Evolutionary conservation across 202 grass and related monocot species (phyloP).

Genomic region (Brachypodium distachyon): DNA sequence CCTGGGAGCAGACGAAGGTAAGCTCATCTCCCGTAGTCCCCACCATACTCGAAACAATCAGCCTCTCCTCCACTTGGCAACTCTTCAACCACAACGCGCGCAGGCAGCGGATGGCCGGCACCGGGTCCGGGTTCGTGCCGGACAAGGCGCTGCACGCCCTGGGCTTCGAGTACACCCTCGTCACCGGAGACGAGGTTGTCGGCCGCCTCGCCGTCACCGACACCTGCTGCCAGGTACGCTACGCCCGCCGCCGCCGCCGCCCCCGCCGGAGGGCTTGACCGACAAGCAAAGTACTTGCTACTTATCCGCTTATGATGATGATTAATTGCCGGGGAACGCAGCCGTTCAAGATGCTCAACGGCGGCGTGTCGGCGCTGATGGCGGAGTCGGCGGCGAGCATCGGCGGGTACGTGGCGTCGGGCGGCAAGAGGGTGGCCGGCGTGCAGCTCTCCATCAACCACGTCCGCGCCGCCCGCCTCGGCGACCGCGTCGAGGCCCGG

Average conservation of each 20-base stretch:
- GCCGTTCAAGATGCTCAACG: conserved; percentile 70
- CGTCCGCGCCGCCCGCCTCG: conserved; percentile 53
- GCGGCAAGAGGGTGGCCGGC: conserved; percentile 43
- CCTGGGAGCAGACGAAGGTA: background rate
- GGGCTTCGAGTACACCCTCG: conserved; percentile 53
- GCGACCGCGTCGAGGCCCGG: conserved; percentile 46
- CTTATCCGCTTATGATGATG: too few species aligned
- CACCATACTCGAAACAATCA: too few species aligned
- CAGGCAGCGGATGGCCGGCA: too few species aligned
- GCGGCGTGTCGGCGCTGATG: conserved; percentile 75
- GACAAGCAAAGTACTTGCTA: too few species aligned
- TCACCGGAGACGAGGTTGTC: conserved; percentile 51
- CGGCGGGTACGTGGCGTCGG: conserved; percentile 51
- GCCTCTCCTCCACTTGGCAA: too few species aligned
- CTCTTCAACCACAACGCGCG: too few species aligned
- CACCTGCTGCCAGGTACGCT: conserved; percentile 67
- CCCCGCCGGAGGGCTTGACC: too few species aligned
- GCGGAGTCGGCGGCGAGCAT: conserved; percentile 61
- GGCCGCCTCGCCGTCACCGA: conserved; percentile 69
- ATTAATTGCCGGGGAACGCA: background rate
- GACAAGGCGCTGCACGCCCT: conserved; percentile 55
- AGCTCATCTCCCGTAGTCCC: too few species aligned
- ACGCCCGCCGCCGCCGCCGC: background rate
- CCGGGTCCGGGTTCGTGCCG: background rate
- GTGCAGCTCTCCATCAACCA: conserved; percentile 89